Evolutionary conservation across 768 basidiomycete genomes (phyloP).

Genomic region (Scleroderma citrinum): DNA sequence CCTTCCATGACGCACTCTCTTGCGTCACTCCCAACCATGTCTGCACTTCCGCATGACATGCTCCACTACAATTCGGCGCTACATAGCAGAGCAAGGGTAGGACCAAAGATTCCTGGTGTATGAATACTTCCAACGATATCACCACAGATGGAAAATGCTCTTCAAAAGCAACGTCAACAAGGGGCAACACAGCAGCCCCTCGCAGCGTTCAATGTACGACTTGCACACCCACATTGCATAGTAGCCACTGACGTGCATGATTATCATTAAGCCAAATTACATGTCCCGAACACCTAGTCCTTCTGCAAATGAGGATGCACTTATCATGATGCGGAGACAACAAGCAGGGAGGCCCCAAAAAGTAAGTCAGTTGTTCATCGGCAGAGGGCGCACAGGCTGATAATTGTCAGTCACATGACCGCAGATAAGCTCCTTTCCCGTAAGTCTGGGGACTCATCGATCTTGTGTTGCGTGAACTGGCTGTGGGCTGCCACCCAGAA

Average conservation of each 20-base stretch:
- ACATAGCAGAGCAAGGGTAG: constrained; percentile 26
- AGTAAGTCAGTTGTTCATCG: constrained; percentile 10
- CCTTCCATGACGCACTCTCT: constrained; percentile 30
- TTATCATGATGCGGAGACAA: constrained; percentile 29
- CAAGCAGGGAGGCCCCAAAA: constrained; percentile 16
- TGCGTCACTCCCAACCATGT: constrained; percentile 26
- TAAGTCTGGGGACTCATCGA: constrained; percentile 9
- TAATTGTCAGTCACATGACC: constrained; percentile 23
- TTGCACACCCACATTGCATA: constrained; percentile 1
- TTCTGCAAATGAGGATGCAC: constrained; percentile 24
- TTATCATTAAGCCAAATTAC: constrained; percentile 21
- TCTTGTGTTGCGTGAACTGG: constrained; percentile 13
- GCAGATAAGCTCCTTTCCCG: constrained; percentile 17
- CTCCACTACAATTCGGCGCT: constrained; percentile 25
- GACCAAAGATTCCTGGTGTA: background rate
- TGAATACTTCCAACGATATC: constrained; percentile 5
- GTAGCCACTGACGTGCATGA: background rate
- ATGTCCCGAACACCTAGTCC: constrained; percentile 28
- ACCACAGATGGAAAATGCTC: constrained; percentile 26
- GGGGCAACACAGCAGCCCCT: constrained; percentile 10
- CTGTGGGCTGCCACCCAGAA: too few relatives aligned
- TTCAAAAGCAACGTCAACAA: constrained; percentile 28
- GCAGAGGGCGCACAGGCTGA: constrained; percentile 6
- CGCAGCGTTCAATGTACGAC: constrained; percentile 20
- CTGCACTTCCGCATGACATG: constrained; percentile 26